Percentiles rank a stretch among this genome's conserved stretches.
phyloP scores from a whole-genome alignment of 306 rosid genomes.

The Cucurbita pepo region DNA sequence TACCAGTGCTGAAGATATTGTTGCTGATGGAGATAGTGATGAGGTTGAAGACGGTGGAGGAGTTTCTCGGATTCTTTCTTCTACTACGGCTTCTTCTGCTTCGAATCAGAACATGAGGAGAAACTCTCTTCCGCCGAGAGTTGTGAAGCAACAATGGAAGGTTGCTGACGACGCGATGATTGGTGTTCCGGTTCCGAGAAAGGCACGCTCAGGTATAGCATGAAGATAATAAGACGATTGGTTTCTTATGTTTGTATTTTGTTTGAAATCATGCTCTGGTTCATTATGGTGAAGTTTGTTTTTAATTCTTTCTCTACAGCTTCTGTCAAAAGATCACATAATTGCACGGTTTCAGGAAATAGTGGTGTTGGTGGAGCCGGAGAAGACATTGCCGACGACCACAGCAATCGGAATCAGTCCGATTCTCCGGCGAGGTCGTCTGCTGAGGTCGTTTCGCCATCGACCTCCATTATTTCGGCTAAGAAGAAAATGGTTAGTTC shows the following conservation, averaged over 20 bases:
- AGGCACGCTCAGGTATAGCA: slow-evolving; percentile 73
- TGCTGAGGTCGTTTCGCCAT: slow-evolving; percentile 21
- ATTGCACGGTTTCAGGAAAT: slow-evolving; percentile 19
- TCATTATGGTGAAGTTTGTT: not conserved
- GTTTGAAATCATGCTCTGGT: not conserved
- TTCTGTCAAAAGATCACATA: slow-evolving; percentile 38
- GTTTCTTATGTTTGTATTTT: not conserved
- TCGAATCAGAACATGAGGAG: slow-evolving; percentile 28
- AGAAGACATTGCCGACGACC: slow-evolving; percentile 13
- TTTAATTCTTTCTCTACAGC: slow-evolving; percentile 21
- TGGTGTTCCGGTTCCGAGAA: slow-evolving; percentile 51
- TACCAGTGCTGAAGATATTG: slow-evolving; percentile 29
- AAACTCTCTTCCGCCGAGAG: slow-evolving; percentile 14
- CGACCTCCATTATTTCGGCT: slow-evolving; percentile 16
- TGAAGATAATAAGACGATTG: not conserved
- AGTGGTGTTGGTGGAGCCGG: slow-evolving; percentile 24
- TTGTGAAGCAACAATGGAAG: slow-evolving; percentile 14
- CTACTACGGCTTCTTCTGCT: slow-evolving; percentile 4
- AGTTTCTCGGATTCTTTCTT: slow-evolving; percentile 17
- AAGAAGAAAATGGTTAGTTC: slow-evolving; percentile 38
- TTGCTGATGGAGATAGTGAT: slow-evolving; percentile 23
- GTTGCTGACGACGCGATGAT: slow-evolving; percentile 25
- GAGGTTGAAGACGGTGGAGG: slow-evolving; percentile 16
- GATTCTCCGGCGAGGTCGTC: slow-evolving; percentile 11
- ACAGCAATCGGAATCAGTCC: slow-evolving; percentile 7